Base-by-base conservation (phyloP, 495 filamentous ascomycete species). In the Aspergillus cristatus region DNA sequence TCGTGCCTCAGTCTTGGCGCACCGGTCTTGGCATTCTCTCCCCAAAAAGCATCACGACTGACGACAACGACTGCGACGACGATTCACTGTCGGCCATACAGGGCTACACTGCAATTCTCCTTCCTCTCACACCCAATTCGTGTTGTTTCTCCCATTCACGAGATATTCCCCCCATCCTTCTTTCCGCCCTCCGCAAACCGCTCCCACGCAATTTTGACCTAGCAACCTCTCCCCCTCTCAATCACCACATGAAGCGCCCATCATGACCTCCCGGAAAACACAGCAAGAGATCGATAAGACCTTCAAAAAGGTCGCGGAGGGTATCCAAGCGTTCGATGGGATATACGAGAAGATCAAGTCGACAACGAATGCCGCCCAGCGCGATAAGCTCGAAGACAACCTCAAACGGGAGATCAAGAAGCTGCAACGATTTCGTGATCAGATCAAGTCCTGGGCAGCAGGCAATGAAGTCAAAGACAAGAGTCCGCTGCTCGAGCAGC, bases 361-460 rank as follows among this genome's bases (percentile, higher is more conserved):
- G 45, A 81, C 86, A 7, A 82, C 78, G 34, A 98, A 97, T 62
- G 73, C 82, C 40, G 86, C 93, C 24, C 91, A 97, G 62, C 94
- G 94, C 57, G 93, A 98, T 61, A 97, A 96, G 68, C 76, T 91
- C 24, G 91, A 97, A 62, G 91, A 98, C 58, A 82, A 89, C 53
- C 74, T 98, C 45, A 98, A 98, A 68, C 83, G 90, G 46, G 93
- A 97, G 67, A 97, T 97, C 77, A 98, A 98, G 78, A 98, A 98
- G 73, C 79, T 98, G 14, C 91, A 98, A 63, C 72, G 91, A 46
- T 82, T 88, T 63, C 85, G 91, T 41, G 91, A 98, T 60, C 90
- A 97, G 68, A 96, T 98, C 70, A 98, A 98, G 66, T 84, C 88
- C 72, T 98, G 91, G 91, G 88, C 87, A 2, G 82, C 87, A 2